These are phyloP conservation scores for Pleochaeta shiraiana DNA, from an alignment of 2,329 filamentous ascomycete species.

Conservation along the genomic window DNA sequence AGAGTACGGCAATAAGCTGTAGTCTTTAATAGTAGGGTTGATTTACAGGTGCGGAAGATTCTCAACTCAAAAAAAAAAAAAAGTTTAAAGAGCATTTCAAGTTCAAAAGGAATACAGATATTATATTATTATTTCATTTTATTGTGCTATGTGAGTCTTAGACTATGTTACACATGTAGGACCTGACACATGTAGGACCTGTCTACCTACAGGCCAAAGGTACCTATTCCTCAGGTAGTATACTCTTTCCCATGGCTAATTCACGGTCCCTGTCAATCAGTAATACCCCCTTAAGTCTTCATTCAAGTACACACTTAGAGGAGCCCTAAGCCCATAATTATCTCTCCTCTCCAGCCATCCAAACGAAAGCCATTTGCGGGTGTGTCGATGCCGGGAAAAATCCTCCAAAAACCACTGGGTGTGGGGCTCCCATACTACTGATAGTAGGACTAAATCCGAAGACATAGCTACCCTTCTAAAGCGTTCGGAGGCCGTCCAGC, in stretches of 20 bases:
- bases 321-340: neutral
- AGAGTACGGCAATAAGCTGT: too few relatives aligned
- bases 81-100: too few relatives aligned
- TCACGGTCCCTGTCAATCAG: neutral
- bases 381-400: neutral
- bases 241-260: neutral
- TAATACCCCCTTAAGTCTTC: neutral
- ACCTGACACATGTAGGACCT: too few relatives aligned
- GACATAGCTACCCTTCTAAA: constrained; percentile 3
- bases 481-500: neutral
- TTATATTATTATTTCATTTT: too few relatives aligned
- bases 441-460: constrained; percentile 4
- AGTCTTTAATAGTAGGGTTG: too few relatives aligned
- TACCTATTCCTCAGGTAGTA: neutral
- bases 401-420: neutral
- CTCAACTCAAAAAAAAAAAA: too few relatives aligned
- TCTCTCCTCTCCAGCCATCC: neutral
- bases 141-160: too few relatives aligned
- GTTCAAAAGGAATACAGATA: too few relatives aligned
- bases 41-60: too few relatives aligned
- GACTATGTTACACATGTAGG: too few relatives aligned
- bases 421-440: neutral
- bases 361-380: neutral
- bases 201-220: too few relatives aligned
- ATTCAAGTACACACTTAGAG: neutral